Conservation (phyloP, 1,284 basidiomycete genomes). For the Moesziomyces sp. region DNA sequence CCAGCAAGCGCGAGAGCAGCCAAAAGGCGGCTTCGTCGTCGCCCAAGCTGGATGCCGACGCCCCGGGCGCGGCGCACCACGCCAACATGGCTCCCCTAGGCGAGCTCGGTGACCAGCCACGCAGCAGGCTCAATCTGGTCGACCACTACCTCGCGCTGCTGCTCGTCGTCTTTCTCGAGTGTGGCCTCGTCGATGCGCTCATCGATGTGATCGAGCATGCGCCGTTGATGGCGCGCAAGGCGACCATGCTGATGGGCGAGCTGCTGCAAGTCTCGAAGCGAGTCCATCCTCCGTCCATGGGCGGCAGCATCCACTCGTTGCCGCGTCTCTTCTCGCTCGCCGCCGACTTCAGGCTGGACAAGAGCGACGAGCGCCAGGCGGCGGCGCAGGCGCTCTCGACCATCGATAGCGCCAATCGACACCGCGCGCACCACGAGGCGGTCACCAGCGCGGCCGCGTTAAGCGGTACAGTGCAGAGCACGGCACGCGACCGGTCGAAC, state of each 20-base stretch:
- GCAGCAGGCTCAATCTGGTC: conserved; percentile 77
- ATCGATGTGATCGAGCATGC: conserved; percentile 57
- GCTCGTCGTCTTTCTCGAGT: conserved; percentile 84
- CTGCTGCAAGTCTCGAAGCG: conserved; percentile 87
- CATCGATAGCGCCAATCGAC: conserved; percentile 85
- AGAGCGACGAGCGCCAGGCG: conserved; percentile 74
- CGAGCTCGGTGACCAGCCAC: conserved; percentile 47
- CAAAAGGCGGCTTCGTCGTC: conserved; percentile 20
- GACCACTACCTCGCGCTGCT: conserved; percentile 95
- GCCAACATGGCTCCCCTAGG: conserved; percentile 22
- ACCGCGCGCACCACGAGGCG: conserved; percentile 46
- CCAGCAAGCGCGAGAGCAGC: conserved; percentile 45
- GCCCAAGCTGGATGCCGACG: conserved; percentile 15
- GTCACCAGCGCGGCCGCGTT: conserved; percentile 33
- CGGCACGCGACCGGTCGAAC: conserved; percentile 75
- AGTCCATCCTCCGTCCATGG: conserved; percentile 83
- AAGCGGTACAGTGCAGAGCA: conserved; percentile 18
- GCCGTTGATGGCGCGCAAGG: conserved; percentile 67
- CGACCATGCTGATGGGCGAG: conserved; percentile 91
- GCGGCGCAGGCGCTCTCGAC: conserved; percentile 86
- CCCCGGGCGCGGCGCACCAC: neutral
- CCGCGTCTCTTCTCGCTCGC: conserved; percentile 87
- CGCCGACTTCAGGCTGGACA: conserved; percentile 72
- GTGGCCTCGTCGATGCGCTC: conserved; percentile 74
- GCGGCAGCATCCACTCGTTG: conserved; percentile 83